Evolutionary conservation across 2,329 filamentous ascomycete genomes (phyloP), one percentile per base, ranked within the genome.

Genomic region (Sarocladium strictum): DNA sequence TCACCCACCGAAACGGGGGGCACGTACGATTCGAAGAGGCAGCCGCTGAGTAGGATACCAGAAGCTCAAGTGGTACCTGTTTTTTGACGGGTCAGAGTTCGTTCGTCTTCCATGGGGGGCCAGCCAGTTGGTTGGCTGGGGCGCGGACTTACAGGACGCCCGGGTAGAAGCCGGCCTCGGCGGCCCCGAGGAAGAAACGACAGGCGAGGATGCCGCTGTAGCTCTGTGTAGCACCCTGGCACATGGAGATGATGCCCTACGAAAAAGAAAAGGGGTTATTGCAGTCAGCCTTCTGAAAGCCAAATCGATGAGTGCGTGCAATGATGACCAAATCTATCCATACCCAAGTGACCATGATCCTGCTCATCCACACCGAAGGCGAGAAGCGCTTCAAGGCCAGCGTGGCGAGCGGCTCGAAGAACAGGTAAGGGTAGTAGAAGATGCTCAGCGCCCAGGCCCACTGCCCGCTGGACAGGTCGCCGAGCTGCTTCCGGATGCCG

Each of bases 21-120:
- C 40, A 45, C 40, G 35, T 27, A 61, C 63, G 19, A 70, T 68
- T 5, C 68, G 58, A 1, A 69, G 59, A 2, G 67, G 58, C 7
- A 67, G 61, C 40, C 60, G 62, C 1, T 67, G 59, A 3, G 66
- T 62, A 0, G 66, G 65, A 55, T 67, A 69, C 67, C 67, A 69
- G 55, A 69, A 56, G 59, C 62, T 63, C 14, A 65, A 26, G 43
- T 64, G 62, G 37, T 64, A 45, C 14, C 40, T 45, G 40, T 21
- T 4, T 10, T 14, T 23, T 6, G 23, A 7, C 24, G 4, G 17
- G 40, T 9, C 21, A 45, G 10, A n/a, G n/a, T n/a, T n/a, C n/a
- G n/a, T n/a, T n/a, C n/a, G n/a, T n/a, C n/a, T n/a, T n/a, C n/a
- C n/a, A n/a, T n/a, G n/a, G n/a, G n/a, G n/a, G n/a, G n/a, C n/a